phyloP scores from a whole-genome alignment of 176 grass and related monocot species.

The Thinopyrum elongatum region DNA sequence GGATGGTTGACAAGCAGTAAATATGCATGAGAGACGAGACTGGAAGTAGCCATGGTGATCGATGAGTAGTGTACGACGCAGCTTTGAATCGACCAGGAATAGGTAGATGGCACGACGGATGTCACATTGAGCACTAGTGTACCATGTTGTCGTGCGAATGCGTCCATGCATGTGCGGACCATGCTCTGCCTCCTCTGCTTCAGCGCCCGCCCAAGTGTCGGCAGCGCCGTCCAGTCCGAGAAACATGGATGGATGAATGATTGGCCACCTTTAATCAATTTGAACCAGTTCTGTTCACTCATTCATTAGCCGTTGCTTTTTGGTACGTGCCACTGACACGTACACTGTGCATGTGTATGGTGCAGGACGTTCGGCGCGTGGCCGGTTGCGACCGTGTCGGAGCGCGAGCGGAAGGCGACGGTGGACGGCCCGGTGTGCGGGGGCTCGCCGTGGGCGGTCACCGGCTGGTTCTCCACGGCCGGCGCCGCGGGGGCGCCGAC shows the following conservation, averaged over 20 bases:
- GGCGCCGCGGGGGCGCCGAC: background rate
- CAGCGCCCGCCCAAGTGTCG: conserved; percentile 5
- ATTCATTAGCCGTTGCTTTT: conserved; percentile 2
- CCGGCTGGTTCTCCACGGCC: conserved; percentile 54
- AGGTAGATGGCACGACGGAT: background rate
- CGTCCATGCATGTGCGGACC: background rate
- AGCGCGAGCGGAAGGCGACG: conserved; percentile 40
- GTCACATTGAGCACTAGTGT: background rate
- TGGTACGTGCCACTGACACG: background rate
- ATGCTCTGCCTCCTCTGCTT: background rate
- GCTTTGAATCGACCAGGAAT: background rate
- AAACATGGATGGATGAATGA: background rate
- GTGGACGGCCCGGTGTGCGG: conserved; percentile 66
- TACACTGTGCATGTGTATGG: background rate
- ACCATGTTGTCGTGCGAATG: background rate
- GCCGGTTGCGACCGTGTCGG: conserved; percentile 72
- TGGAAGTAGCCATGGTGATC: background rate
- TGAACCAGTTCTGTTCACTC: background rate
- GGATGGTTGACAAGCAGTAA: background rate
- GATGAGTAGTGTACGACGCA: background rate
- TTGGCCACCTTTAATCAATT: background rate
- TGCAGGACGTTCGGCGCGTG: conserved; percentile 71
- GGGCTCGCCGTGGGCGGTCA: background rate
- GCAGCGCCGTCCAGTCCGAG: background rate
- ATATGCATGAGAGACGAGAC: background rate